Evolutionary conservation across 2,329 filamentous ascomycete genomes (phyloP).

Genomic region (Epichloe brachyelytri): DNA sequence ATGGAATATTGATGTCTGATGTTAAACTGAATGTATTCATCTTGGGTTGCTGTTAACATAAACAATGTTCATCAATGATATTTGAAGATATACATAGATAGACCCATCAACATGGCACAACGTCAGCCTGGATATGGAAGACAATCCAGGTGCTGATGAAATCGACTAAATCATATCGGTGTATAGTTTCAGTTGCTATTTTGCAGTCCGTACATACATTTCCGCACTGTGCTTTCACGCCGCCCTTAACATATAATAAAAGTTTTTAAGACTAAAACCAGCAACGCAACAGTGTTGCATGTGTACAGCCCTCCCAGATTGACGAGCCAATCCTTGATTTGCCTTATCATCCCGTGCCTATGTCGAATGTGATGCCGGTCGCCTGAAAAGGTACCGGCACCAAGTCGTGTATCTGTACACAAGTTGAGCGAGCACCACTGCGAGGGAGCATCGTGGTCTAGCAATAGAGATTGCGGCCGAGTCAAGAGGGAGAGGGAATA

Average conservation of each 20-base stretch:
- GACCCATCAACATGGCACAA: no score
- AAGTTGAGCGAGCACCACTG: not conserved
- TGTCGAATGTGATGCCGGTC: not conserved
- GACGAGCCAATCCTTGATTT: not conserved
- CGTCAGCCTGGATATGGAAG: no score
- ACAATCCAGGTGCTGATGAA: no score
- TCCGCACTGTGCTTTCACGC: not conserved
- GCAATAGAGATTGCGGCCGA: not conserved
- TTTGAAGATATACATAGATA: no score
- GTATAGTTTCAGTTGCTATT: constrained; percentile 2
- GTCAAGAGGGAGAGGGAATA: not conserved
- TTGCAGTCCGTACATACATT: constrained; percentile 5
- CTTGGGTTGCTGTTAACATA: no score
- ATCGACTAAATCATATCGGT: no score
- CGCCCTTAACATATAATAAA: constrained; percentile 2
- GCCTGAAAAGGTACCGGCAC: not conserved
- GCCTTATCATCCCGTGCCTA: not conserved
- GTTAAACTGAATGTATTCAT: no score
- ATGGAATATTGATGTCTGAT: no score
- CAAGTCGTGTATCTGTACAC: not conserved
- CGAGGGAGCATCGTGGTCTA: not conserved
- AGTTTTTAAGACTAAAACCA: constrained; percentile 1
- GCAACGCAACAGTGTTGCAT: not conserved
- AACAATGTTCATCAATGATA: no score
- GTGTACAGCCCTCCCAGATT: not conserved